Conservation (phyloP, 2,329 filamentous ascomycete species). For the Diaporthe eres region DNA sequence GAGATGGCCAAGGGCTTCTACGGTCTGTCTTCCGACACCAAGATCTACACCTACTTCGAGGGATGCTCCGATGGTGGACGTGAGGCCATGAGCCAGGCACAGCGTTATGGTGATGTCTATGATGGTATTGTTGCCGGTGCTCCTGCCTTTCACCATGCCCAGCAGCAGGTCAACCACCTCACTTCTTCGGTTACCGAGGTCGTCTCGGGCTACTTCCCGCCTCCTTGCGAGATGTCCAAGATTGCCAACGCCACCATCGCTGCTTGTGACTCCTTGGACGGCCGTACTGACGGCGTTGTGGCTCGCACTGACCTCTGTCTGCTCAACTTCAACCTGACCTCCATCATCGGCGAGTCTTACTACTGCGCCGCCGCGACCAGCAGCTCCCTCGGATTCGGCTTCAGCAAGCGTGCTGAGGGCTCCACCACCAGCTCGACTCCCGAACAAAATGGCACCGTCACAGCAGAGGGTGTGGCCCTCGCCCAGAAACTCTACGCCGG, state of each 20-base stretch:
- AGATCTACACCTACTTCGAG: constrained; percentile 66
- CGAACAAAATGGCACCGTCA: constrained; percentile 53
- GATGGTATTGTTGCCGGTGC: constrained; percentile 62
- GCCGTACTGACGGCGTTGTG: constrained; percentile 67
- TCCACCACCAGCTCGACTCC: constrained; percentile 44
- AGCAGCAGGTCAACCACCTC: constrained; percentile 51
- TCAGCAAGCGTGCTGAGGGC: constrained; percentile 47
- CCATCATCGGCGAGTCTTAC: constrained; percentile 51
- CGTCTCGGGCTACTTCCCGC: constrained; percentile 57
- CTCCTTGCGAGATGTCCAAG: constrained; percentile 61
- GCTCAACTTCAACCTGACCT: constrained; percentile 51
- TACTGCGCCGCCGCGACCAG: constrained; percentile 49
- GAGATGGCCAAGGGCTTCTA: constrained; percentile 58
- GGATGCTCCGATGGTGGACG: constrained; percentile 64
- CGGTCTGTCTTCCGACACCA: constrained; percentile 44
- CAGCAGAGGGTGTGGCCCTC: constrained; percentile 52
- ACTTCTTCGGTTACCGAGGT: constrained; percentile 54
- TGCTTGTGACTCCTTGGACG: constrained; percentile 69
- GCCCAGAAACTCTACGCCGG: constrained; percentile 53
- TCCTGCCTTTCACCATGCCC: constrained; percentile 59
- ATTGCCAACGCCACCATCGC: constrained; percentile 69
- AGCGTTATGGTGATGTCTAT: constrained; percentile 56
- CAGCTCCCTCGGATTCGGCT: constrained; percentile 46
- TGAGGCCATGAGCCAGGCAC: constrained; percentile 62
- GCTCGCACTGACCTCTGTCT: constrained; percentile 54